phyloP scores from a whole-genome alignment of 768 basidiomycete genomes.

The Hypsizygus marmoreus region DNA sequence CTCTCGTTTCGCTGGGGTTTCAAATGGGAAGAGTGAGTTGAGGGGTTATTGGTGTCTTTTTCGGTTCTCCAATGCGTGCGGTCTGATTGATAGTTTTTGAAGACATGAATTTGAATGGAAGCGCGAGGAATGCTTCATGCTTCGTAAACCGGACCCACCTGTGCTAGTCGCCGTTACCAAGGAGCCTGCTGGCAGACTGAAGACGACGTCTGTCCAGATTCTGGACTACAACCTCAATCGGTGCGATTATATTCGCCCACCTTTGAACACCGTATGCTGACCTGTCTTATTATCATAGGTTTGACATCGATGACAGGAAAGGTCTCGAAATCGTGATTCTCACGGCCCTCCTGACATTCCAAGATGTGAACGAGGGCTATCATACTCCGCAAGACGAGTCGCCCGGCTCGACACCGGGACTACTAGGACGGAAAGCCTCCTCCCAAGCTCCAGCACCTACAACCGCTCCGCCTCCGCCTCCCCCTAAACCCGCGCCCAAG shows the following conservation, averaged over 20 bases:
- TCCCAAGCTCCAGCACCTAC: neutral
- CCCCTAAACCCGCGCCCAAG: conserved; percentile 65
- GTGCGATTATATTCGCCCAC: conserved; percentile 33
- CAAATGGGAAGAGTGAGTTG: conserved; percentile 78
- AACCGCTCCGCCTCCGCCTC: conserved; percentile 42
- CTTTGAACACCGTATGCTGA: neutral
- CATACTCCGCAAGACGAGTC: conserved; percentile 33
- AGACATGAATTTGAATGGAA: conserved; percentile 89
- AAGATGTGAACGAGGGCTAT: conserved; percentile 64
- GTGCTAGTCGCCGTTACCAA: conserved; percentile 83
- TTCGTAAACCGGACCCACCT: conserved; percentile 86
- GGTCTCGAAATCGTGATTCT: conserved; percentile 83
- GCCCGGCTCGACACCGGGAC: conserved; percentile 4
- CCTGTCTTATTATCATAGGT: conserved; percentile 41
- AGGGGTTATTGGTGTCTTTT: no score
- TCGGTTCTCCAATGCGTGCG: neutral
- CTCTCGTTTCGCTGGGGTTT: conserved; percentile 78
- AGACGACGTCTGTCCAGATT: conserved; percentile 69
- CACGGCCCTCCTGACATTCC: conserved; percentile 75
- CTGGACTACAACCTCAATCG: conserved; percentile 85
- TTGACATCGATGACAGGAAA: conserved; percentile 84
- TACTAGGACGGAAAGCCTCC: neutral
- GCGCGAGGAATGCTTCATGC: conserved; percentile 78
- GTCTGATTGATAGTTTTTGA: neutral
- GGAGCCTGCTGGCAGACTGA: conserved; percentile 67